These are phyloP conservation scores for Carpinus viminea DNA, from an alignment of 306 rosid species.

Conservation along the genomic window DNA sequence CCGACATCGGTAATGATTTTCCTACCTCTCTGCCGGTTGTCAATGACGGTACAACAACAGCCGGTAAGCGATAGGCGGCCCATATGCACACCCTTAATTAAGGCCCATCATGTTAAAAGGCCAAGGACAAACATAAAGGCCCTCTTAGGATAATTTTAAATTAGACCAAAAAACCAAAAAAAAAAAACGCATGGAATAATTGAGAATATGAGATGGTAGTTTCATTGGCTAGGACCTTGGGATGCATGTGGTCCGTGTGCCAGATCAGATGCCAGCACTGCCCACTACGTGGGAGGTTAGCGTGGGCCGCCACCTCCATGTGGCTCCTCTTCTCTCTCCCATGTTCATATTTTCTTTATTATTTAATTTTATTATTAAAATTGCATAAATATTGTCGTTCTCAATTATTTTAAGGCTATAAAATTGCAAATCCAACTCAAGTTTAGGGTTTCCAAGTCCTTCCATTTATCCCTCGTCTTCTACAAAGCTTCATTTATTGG, in stretches of 20 bases:
- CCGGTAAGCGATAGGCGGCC: no score
- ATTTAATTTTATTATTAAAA: not conserved
- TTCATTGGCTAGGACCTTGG: not conserved
- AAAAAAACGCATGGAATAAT: no score
- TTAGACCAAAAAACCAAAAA: no score
- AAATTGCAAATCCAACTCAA: slow-evolving; percentile 31
- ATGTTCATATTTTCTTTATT: not conserved
- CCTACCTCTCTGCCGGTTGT: no score
- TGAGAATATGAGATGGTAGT: not conserved
- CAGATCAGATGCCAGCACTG: slow-evolving; percentile 18
- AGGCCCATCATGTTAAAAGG: no score
- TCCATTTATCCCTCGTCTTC: slow-evolving; percentile 14
- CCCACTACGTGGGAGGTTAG: not conserved
- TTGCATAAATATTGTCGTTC: not conserved
- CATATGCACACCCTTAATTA: no score
- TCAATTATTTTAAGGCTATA: slow-evolving; percentile 17
- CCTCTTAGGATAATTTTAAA: no score
- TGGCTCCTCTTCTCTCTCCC: slow-evolving; percentile 26
- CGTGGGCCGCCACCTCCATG: slow-evolving; percentile 28
- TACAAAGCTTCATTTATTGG: slow-evolving; percentile 41
- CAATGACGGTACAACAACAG: no score
- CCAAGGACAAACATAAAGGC: no score
- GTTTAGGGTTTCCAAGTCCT: slow-evolving; percentile 50
- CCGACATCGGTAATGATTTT: no score
- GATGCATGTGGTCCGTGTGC: not conserved